Evolutionary conservation across 768 basidiomycete genomes (phyloP), one percentile per base, ranked within the genome.

Genomic region (Flagelloscypha sp.): DNA sequence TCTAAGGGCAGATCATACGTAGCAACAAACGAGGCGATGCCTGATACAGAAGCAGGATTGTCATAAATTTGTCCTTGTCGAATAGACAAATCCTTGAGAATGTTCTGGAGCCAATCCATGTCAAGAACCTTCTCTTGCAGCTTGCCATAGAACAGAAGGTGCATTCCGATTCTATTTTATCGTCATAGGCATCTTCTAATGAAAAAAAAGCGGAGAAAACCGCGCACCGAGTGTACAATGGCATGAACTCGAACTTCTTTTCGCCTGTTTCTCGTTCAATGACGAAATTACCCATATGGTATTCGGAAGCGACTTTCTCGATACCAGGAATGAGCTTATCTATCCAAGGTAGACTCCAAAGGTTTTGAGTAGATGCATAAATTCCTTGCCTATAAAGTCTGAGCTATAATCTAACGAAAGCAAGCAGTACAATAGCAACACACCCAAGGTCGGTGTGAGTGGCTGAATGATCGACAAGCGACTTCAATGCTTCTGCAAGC

Each of bases 191-290:
- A 12, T 11, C 15, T 23, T 11, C 28, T 5, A 27, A 49, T 42
- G 35, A 41, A 34, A 3, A 47, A 43, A 7, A 12, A 27, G 11
- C 11, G 17, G 10, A 36, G 33, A 16, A 24, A 6, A 45, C 43
- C 7, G 41, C 52, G 23, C 29, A 66, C 53, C 76, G 63, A 2
- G 73, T 69, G 46, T 76, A 84, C 28, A 84, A 62, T 1, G 83
- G 83, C 83, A 85, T 85, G 21, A 65, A 66, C 59, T 85, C 83
- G 39, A 83, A 84, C 40, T 78, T 63, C 47, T 65, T 67, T 48
- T 75, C 59, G 6, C 54, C 58, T 1, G 64, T 61, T 6, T 58
- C 65, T 24, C 76, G 61, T 20, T 72, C 54, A 15, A 63, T 49
- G 18, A 78, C 74, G 47, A 59, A 80, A 48, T 80, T 80, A 3